Percentiles rank a stretch among this genome's conserved stretches.
phyloP scores from a whole-genome alignment of 192 early-diverging fungal genomes.

The Oehlia diaphana region DNA sequence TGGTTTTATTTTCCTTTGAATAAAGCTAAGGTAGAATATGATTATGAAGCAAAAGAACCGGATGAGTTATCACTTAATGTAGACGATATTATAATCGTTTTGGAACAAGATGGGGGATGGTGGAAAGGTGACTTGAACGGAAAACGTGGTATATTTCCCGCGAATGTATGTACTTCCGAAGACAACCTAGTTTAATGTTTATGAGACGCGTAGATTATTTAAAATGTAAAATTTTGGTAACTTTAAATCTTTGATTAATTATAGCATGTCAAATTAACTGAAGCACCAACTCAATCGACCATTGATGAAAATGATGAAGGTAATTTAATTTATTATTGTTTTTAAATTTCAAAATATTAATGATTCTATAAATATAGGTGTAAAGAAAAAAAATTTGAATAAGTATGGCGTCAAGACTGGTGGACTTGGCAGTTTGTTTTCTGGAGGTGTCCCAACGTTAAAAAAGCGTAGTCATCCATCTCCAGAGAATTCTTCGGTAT shows the following conservation, averaged over 20 bases:
- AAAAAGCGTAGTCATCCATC: conserved; percentile 42
- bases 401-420: conserved; percentile 80
- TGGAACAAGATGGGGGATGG: conserved; percentile 65
- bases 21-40: conserved; percentile 62
- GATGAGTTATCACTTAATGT: conserved; percentile 68
- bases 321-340: not conserved
- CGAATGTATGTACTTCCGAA: conserved; percentile 42
- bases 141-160: conserved; percentile 67
- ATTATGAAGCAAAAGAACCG: conserved; percentile 66
- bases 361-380: not conserved
- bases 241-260: not conserved
- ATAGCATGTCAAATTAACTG: conserved; percentile 44
- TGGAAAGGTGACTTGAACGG: conserved; percentile 70
- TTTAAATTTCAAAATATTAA: not conserved
- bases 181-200: not conserved
- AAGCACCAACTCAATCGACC: conserved; percentile 29
- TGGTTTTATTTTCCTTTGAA: not conserved
- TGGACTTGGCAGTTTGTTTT: conserved; percentile 73
- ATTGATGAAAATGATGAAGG: conserved; percentile 15
- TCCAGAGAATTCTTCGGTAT: not conserved
- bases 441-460: conserved; percentile 71
- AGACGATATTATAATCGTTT: conserved; percentile 68
- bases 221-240: not conserved
- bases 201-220: not conserved
- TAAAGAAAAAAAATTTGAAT: conserved; percentile 59